Percentiles rank a stretch among this genome's conserved stretches.
phyloP scores from a whole-genome alignment of 139 green algal species.

The Chlamydomonas urium region DNA sequence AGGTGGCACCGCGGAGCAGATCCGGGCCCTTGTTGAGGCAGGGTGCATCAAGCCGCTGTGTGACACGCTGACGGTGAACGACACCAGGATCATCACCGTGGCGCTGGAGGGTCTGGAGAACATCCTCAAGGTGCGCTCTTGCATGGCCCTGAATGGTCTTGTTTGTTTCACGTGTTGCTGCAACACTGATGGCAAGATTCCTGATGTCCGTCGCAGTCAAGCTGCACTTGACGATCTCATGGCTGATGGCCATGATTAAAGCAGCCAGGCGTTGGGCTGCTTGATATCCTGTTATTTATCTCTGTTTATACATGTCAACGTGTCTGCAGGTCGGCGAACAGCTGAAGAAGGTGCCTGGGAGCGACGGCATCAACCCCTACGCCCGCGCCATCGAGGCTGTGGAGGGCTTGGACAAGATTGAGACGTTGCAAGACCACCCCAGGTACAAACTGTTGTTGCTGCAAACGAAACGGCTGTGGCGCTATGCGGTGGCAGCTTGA shows the following conservation, averaged over 20 bases:
- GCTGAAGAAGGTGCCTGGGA: slow-evolving; percentile 43
- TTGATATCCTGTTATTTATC: no score
- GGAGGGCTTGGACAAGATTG: slow-evolving; percentile 98
- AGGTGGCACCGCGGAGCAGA: slow-evolving; percentile 83
- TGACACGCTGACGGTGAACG: slow-evolving; percentile 86
- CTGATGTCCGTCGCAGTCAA: no score
- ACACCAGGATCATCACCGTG: slow-evolving; percentile 95
- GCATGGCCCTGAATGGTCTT: no score
- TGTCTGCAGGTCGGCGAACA: slow-evolving; percentile 57
- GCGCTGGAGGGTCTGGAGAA: slow-evolving; percentile 98
- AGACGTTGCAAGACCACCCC: slow-evolving; percentile 72
- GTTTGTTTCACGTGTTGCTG: no score
- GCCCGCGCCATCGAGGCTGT: slow-evolving; percentile 89
- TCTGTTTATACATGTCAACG: no score
- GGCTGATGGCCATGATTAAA: no score
- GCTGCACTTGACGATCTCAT: no score
- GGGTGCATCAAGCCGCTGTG: slow-evolving; percentile 94
- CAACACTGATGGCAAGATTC: no score
- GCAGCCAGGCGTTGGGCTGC: no score
- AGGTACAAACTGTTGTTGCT: no score
- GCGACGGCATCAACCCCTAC: slow-evolving; percentile 75
- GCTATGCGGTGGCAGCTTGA: no score
- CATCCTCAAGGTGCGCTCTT: slow-evolving; percentile 99
- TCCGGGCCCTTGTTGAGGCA: slow-evolving; percentile 80
- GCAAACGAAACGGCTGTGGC: no score